Base-by-base conservation (phyloP, 2,329 filamentous ascomycete species). In the Fusarium anthophilum region DNA sequence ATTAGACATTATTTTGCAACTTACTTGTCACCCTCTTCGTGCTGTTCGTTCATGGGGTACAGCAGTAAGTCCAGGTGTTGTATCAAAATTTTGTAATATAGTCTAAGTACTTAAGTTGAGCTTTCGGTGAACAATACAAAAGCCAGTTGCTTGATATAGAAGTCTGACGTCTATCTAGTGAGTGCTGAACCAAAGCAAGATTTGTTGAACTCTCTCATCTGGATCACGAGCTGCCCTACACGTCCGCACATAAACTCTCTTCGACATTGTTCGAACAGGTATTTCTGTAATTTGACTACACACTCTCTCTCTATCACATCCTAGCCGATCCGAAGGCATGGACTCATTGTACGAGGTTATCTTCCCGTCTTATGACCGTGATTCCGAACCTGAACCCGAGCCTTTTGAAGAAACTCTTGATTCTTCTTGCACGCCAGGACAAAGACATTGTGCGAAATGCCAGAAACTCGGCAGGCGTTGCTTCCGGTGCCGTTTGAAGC, bases 401-500 rank as follows among this genome's bases (percentile, higher is more conserved):
- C 24, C 28, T 39, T 38, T 20, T 11, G 24, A 41, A 20, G 17
- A 57, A 66, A 8, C 15, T n/a, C 14, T 38, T 14, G 43, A 37
- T n/a, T 50, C 53, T 22, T 51, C 20, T 24, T 66, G 53, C 28
- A 66, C 44, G 5, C 28, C n/a, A 47, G 38, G 18, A 47, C 18
- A 32, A 45, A 47, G n/a, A 5, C 20, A 24, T 10, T 60, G 63
- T 18, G 20, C 38, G 11, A 51, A 50, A 37, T 47, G 64, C 43
- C 62, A 50, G n/a, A 54, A 66, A 24, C 50, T 67, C 28, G 37
- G 51, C n/a, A 48, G 41, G 26, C 65, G 39, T 7, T 66, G 53
- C 20, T 37, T 44, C 30, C 22, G 26, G 43, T 66, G 51, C n/a
- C 43, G 64, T 32, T 38, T 54, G n/a, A 55, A 38, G 35, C 32